Evolutionary conservation across 2,329 filamentous ascomycete genomes (phyloP), one percentile per base, ranked within the genome.

Genomic region (Drechslerella stenobrocha): DNA sequence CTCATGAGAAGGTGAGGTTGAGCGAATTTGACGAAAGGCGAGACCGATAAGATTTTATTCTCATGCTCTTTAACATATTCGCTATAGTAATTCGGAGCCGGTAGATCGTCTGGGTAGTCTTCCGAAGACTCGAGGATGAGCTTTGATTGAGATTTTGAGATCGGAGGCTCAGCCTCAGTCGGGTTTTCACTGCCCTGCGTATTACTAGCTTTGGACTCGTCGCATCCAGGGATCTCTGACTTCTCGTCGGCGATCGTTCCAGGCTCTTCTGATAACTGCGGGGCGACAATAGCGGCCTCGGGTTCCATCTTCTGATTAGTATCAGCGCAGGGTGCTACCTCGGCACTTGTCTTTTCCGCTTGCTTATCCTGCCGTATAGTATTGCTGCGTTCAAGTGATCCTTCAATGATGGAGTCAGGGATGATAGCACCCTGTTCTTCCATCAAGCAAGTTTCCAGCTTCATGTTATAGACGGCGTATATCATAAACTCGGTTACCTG

Each of bases 401-500:
- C 63, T 15, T 67, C 63, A 7, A 47, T 45, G 13, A 60, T 50
- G 15, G 55, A 55, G 34, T 59, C 81, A 0, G 90, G 90, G 20
- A 95, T 87, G 69, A 91, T 84, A 13, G 95, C 87, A 72, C 90
- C 95, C 73, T 95, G 91, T 75, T 98, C 93, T 52, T 89, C 84
- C 82, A 98, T 89, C 45, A 98, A 80, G 72, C 89, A 96, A 1
- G 93, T 96, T 77, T 98, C 93, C 11, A 98, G 81, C 75, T 95
- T 96, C 53, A 98, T 81, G 73, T 96, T 98, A 77, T 98, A 98
- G 9, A 97, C 91, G 18, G 98, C 95, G 72, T 97, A 98, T 34
- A 95, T 88, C 92, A 98, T 96, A 75, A 98, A 97, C 75, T 98
- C 93, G 8, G 92, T 93, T 71, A 98, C 93, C 52, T 85, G 84